These are phyloP conservation scores for Phytophthora europaea DNA, from an alignment of 352 stramenopile genomes.

Conservation along the genomic window DNA sequence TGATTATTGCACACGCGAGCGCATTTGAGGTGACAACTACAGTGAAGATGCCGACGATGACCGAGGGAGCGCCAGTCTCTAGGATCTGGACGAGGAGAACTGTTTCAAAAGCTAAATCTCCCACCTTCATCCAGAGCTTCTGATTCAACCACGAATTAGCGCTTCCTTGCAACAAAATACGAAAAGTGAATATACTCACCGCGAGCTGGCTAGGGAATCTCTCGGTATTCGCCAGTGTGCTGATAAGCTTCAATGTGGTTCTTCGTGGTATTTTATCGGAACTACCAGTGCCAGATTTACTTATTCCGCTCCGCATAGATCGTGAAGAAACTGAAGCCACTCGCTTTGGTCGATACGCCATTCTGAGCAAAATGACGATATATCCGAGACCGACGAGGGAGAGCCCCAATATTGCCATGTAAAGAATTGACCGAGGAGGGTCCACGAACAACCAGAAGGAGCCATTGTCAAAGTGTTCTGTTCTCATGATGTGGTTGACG, in stretches of 20 bases:
- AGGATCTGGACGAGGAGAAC: conserved; percentile 33
- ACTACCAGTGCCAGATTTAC: background rate
- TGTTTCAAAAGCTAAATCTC: conserved; percentile 30
- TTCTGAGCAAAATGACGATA: conserved; percentile 23
- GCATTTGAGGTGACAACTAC: conserved; percentile 30
- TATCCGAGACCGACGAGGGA: conserved; percentile 25
- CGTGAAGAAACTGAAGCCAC: background rate
- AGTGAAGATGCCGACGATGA: conserved; percentile 32
- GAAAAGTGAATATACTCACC: background rate
- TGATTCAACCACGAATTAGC: conserved; percentile 1
- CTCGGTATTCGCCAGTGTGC: background rate
- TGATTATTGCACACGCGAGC: conserved; percentile 15
- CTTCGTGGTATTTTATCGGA: background rate
- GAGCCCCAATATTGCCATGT: conserved; percentile 20
- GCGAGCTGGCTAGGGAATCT: background rate
- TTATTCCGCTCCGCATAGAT: background rate
- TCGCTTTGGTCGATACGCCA: conserved; percentile 16
- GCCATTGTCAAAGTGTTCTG: conserved; percentile 35
- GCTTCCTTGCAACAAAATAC: background rate
- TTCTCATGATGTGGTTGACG: conserved; percentile 45
- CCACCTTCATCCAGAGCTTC: conserved; percentile 39
- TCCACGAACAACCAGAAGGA: conserved; percentile 47
- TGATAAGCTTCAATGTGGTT: background rate
- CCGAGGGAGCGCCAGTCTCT: conserved; percentile 23
- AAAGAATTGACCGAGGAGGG: conserved; percentile 17